phyloP scores from a whole-genome alignment of 805 yeast species.

The Torulaspora franciscae region DNA sequence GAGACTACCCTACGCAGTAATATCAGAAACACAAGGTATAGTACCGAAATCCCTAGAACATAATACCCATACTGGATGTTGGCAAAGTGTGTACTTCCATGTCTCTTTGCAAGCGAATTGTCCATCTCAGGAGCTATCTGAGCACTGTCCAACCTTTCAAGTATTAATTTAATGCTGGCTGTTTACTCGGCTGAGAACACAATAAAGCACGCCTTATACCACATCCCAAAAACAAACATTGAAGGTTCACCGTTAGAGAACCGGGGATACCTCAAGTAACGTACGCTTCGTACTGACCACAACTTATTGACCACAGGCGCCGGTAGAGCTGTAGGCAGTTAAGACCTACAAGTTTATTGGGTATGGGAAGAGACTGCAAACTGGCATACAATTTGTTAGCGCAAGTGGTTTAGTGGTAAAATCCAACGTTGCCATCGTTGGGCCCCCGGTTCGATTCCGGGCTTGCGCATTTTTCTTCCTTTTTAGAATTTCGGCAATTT shows the following conservation, averaged over 20 bases:
- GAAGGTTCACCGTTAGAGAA: no score
- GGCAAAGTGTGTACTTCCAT: conserved; percentile 49
- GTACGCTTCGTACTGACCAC: no score
- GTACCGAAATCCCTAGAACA: conserved; percentile 40
- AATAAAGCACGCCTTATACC: background rate
- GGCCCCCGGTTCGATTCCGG: conserved; percentile 34
- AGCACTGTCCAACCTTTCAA: background rate
- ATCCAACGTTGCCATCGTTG: conserved; percentile 32
- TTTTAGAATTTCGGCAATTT: background rate
- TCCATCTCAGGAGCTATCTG: conserved; percentile 2
- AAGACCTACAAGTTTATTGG: no score
- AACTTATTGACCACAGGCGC: no score
- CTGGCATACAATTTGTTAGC: conserved; percentile 9
- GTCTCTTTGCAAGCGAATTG: conserved; percentile 36
- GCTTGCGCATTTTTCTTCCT: conserved; percentile 24
- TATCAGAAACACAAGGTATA: conserved; percentile 39
- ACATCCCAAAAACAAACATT: background rate
- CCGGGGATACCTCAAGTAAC: no score
- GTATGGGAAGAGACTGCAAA: no score
- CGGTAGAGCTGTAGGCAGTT: no score
- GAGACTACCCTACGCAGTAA: conserved; percentile 34
- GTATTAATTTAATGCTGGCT: background rate
- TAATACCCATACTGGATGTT: conserved; percentile 60
- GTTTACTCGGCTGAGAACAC: background rate
- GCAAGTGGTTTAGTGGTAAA: conserved; percentile 30